Percentiles rank a stretch among this genome's conserved stretches.
Conservation (phyloP, 2,329 filamentous ascomycete genomes). For the Colletotrichum sp. region DNA sequence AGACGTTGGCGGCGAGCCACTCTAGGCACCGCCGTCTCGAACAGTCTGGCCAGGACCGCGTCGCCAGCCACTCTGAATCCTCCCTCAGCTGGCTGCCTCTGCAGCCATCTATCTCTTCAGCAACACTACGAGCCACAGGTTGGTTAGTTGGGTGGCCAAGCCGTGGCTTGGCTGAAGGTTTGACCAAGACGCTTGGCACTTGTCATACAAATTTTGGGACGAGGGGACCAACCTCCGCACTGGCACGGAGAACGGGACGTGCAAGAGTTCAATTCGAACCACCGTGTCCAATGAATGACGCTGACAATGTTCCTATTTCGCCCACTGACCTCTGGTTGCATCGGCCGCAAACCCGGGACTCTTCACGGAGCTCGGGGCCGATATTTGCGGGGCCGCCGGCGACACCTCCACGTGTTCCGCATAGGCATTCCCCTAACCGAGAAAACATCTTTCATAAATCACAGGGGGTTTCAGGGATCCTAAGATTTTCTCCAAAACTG, state of each 20-base stretch:
- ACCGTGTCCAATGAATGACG: fast-evolving
- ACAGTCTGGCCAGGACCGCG: not conserved
- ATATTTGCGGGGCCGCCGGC: not conserved
- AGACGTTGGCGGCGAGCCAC: not conserved
- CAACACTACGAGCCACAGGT: not conserved
- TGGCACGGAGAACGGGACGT: not conserved
- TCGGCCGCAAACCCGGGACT: not conserved
- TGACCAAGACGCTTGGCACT: not conserved
- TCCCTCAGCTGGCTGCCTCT: not conserved
- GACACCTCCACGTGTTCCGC: not conserved
- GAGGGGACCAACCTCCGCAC: not conserved
- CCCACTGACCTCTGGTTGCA: not conserved
- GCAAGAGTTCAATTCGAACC: not conserved
- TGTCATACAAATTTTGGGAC: not conserved
- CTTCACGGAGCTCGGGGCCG: not conserved
- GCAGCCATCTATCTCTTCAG: not conserved
- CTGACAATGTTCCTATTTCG: not conserved
- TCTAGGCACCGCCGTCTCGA: not conserved
- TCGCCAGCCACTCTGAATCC: not conserved
- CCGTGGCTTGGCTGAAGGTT: not conserved
- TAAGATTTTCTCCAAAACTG: too few species aligned
- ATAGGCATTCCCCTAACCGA: not conserved
- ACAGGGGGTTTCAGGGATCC: too few species aligned
- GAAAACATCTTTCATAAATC: too few species aligned
- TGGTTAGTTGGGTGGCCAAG: not conserved